Evolutionary conservation across 192 early-diverging fungal genomes (phyloP), one percentile per base, ranked within the genome.

Genomic region (Funneliformis geosporum): DNA sequence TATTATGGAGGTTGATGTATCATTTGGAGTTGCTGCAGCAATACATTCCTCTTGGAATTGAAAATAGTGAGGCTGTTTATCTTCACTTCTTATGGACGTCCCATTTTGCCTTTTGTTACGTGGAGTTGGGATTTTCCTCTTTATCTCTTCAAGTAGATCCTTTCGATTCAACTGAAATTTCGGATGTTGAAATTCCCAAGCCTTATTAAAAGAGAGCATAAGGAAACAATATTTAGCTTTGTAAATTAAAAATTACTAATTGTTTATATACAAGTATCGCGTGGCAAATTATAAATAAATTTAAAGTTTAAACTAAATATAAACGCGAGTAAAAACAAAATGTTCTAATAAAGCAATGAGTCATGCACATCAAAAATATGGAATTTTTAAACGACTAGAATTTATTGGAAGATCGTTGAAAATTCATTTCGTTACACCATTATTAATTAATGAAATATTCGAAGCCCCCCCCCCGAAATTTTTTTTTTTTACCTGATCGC

Each of bases 181-280:
- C 55, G 92, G 92, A 79, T 93, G 91, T 33, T 85, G 82, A 77
- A 91, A 93, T 68, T 91, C 92, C 92, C 90, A 92, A 9, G 86
- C 83, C 87, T 88, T 76, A 38, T 44, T 23, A 77, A 64, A 55
- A 27, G 44, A 4, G 0, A 78, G 28, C 72, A 78, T n/a, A 74
- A 78, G 16, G 73, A 78, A 9, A 23, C 0, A 71, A 78, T 59
- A 73, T 39, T 42, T 39, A n/a, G 6, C 10, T 85, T 64, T 27
- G 11, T 64, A 21, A 27, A 27, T 64, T 62, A 25, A 62, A 62
- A 10, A 62, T 62, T 62, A 25, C 21, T 21, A 62, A 33, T 33
- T 33, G 33, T 33, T 33, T 33, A 33, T 33, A 33, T 33, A 33
- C 46, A 14, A 47, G 46, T 18, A 55, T 18, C 14, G 47, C 4